phyloP scores from a whole-genome alignment of 805 yeast genomes.

The Hanseniaspora jakobsenii region DNA sequence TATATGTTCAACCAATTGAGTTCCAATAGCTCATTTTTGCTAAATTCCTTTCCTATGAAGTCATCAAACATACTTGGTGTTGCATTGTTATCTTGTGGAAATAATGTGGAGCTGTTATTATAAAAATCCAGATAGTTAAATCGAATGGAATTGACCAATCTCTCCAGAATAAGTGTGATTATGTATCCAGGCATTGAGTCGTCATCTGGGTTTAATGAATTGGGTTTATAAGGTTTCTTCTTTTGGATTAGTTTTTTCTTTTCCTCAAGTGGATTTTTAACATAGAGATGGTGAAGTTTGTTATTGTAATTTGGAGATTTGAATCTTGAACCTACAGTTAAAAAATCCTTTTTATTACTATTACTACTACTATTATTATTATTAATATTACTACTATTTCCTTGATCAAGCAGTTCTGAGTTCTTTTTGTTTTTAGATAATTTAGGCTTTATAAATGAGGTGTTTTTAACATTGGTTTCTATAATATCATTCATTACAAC shows the following conservation, averaged over 20 bases:
- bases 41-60: not conserved
- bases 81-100: not conserved
- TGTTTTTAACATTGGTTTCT: too few species aligned
- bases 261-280: constrained; percentile 4
- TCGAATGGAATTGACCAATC: constrained; percentile 5
- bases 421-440: too few species aligned
- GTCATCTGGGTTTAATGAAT: constrained; percentile 1
- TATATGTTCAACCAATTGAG: constrained; percentile 10
- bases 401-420: too few species aligned
- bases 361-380: too few species aligned
- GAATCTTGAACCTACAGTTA: constrained; percentile 5
- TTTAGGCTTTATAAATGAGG: too few species aligned
- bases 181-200: constrained; percentile 2
- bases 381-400: too few species aligned
- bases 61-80: not conserved
- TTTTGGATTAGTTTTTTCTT: constrained; percentile 1
- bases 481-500: too few species aligned
- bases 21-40: not conserved
- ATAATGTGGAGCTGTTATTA: not conserved
- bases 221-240: constrained; percentile 3
- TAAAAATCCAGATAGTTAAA: not conserved
- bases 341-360: too few species aligned
- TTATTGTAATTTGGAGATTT: not conserved
- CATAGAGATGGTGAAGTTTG: not conserved
- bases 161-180: not conserved